These are phyloP conservation scores for Fomes fomentarius DNA, from an alignment of 1,284 basidiomycete species.

Conservation along the genomic window DNA sequence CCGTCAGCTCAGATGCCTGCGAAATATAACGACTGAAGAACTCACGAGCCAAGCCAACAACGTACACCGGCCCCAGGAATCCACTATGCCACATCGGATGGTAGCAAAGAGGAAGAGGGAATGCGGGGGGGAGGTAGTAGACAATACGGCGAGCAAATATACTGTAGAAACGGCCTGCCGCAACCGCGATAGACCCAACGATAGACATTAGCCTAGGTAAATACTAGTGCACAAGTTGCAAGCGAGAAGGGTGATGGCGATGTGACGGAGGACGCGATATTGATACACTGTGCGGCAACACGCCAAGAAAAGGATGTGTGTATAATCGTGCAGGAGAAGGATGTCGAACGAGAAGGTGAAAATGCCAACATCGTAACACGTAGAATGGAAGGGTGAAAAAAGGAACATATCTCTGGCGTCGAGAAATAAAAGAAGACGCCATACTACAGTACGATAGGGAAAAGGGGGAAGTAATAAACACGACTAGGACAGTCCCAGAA, in stretches of 20 bases:
- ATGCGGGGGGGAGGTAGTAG: slow-evolving; percentile 10
- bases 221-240: slow-evolving; percentile 34
- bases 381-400: slow-evolving; percentile 5
- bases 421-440: slow-evolving; percentile 21
- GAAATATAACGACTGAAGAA: neutral
- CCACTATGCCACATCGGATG: slow-evolving; percentile 19
- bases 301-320: slow-evolving; percentile 25
- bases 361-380: slow-evolving; percentile 12
- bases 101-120: neutral
- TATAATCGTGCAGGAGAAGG: slow-evolving; percentile 15
- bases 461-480: slow-evolving; percentile 29
- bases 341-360: slow-evolving; percentile 4
- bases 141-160: slow-evolving; percentile 26
- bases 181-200: slow-evolving; percentile 10
- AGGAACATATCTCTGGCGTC: slow-evolving; percentile 24
- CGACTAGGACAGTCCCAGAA: slow-evolving; percentile 43
- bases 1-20: neutral
- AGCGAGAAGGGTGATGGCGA: slow-evolving; percentile 20
- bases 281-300: slow-evolving; percentile 38
- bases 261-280: slow-evolving; percentile 33
- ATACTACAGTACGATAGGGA: slow-evolving; percentile 24
- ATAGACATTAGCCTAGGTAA: slow-evolving; percentile 18
- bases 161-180: slow-evolving; percentile 24
- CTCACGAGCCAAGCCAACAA: slow-evolving; percentile 32
- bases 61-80: slow-evolving; percentile 26